These are phyloP conservation scores for Claviceps cyperi DNA, from an alignment of 2,329 filamentous ascomycete genomes.

Conservation along the genomic window DNA sequence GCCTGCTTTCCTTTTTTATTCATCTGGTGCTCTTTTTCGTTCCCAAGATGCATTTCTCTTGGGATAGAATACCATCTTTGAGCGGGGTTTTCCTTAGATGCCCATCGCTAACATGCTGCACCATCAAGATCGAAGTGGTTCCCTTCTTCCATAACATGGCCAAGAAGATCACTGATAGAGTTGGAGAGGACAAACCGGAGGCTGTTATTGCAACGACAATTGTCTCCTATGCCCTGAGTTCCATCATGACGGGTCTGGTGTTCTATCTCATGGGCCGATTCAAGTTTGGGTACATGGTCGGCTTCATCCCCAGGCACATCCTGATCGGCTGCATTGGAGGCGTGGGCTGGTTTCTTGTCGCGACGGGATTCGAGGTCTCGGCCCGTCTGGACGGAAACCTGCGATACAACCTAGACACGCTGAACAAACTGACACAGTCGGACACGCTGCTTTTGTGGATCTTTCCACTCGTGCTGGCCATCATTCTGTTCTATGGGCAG, in stretches of 20 bases:
- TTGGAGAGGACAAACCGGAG: conserved; percentile 69
- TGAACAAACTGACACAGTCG: conserved; percentile 56
- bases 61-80: neutral
- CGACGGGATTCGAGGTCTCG: conserved; percentile 87
- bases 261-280: conserved; percentile 86
- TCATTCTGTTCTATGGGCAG: conserved; percentile 63
- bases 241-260: conserved; percentile 76
- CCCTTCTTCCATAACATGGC: conserved; percentile 99
- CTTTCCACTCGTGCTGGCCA: conserved; percentile 61
- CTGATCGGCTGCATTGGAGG: conserved; percentile 94
- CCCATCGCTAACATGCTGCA: neutral
- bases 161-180: conserved; percentile 61
- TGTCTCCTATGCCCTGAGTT: conserved; percentile 77
- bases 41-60: neutral
- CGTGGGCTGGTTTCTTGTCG: conserved; percentile 85
- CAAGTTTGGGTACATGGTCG: conserved; percentile 79
- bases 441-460: conserved; percentile 75
- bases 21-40: neutral
- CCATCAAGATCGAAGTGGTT: conserved; percentile 78
- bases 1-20: neutral
- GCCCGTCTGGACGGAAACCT: conserved; percentile 76
- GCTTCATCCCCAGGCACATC: conserved; percentile 93
- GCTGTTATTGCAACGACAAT: conserved; percentile 91
- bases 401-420: conserved; percentile 62
- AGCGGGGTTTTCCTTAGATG: no score